Evolutionary conservation across 2,329 filamentous ascomycete genomes (phyloP).

Genomic region (Fusarium metavorans): DNA sequence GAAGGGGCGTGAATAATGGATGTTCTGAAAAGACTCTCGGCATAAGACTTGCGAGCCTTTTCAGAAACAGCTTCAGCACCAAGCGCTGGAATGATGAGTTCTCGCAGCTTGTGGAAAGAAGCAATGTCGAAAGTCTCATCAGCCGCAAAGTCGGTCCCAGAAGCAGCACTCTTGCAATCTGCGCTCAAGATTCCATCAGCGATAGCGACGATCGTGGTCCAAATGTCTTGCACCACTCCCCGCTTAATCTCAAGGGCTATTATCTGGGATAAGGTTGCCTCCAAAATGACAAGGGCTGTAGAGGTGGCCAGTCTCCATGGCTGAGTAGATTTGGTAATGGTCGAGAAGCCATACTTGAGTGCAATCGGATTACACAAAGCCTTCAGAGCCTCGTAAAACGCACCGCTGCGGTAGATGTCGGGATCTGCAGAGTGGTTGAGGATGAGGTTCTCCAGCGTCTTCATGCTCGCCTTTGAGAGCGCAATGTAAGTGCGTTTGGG

Average conservation of each 20-base stretch:
- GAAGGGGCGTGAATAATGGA: slow-evolving; percentile 81
- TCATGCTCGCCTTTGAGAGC: slow-evolving; percentile 85
- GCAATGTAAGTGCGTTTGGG: slow-evolving; percentile 86
- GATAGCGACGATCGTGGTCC: slow-evolving; percentile 75
- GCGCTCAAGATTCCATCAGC: slow-evolving; percentile 77
- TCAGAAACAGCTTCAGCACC: slow-evolving; percentile 75
- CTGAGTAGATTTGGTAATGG: slow-evolving; percentile 75
- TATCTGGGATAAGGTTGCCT: slow-evolving; percentile 73
- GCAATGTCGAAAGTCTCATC: slow-evolving; percentile 87
- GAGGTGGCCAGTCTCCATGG: slow-evolving; percentile 87
- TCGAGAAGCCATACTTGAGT: slow-evolving; percentile 84
- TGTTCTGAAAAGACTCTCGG: slow-evolving; percentile 80
- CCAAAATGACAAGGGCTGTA: slow-evolving; percentile 75
- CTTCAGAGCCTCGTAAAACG: slow-evolving; percentile 73
- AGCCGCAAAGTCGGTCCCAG: slow-evolving; percentile 62
- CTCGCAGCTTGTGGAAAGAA: slow-evolving; percentile 76
- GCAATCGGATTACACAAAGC: slow-evolving; percentile 77
- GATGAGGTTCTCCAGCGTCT: slow-evolving; percentile 72
- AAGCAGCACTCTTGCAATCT: slow-evolving; percentile 63
- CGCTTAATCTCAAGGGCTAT: slow-evolving; percentile 60
- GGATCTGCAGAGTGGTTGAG: slow-evolving; percentile 68
- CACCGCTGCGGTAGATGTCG: slow-evolving; percentile 78
- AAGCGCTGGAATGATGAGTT: slow-evolving; percentile 80
- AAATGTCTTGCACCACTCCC: slow-evolving; percentile 69
- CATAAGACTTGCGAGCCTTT: slow-evolving; percentile 75